phyloP scores from a whole-genome alignment of 768 basidiomycete genomes.

The Termitomyces sp. region DNA sequence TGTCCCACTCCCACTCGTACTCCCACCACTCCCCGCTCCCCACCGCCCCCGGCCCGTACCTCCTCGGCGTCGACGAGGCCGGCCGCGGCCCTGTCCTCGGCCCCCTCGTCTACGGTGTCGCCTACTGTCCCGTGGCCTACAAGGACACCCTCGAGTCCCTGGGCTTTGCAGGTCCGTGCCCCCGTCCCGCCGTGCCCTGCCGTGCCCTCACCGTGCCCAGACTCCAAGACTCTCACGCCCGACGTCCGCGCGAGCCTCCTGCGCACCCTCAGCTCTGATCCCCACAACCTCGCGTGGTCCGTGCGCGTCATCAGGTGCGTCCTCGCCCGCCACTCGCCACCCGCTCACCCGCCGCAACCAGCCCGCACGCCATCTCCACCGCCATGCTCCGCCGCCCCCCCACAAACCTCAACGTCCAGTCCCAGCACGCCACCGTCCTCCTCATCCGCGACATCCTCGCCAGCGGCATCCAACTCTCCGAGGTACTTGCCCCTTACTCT shows the following conservation, averaged over 20 bases:
- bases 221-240: conserved; percentile 86
- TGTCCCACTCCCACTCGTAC: conserved; percentile 50
- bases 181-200: no score
- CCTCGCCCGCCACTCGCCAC: background rate
- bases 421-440: conserved; percentile 83
- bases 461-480: conserved; percentile 73
- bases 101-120: conserved; percentile 93
- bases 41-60: conserved; percentile 71
- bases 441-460: conserved; percentile 83
- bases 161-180: conserved; percentile 79
- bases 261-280: conserved; percentile 61
- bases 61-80: conserved; percentile 98
- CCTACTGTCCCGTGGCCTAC: conserved; percentile 84
- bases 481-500: conserved; percentile 34
- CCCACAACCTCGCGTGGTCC: conserved; percentile 73
- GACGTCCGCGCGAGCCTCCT: conserved; percentile 63
- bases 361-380: conserved; percentile 85
- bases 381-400: conserved; percentile 88
- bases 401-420: conserved; percentile 81
- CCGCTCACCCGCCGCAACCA: conserved; percentile 19
- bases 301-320: conserved; percentile 67
- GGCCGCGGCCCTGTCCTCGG: conserved; percentile 94
- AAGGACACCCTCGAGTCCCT: conserved; percentile 66
- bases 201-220: conserved; percentile 29
- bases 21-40: conserved; percentile 73